Base-by-base conservation (phyloP, 1,139 yeast species). In the Torulaspora pretoriensis region DNA sequence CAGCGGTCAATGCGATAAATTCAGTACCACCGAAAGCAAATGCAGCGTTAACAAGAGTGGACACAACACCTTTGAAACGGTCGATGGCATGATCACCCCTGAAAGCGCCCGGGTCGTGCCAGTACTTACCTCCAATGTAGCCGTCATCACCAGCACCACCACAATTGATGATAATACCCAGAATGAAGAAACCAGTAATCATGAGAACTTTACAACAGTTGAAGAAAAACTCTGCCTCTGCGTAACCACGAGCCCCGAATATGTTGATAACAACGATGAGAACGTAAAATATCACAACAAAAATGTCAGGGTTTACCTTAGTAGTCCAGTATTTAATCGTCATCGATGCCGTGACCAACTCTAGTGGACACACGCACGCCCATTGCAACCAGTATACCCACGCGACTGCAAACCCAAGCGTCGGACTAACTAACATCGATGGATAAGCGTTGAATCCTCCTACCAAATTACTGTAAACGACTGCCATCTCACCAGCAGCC, bases 1-100 rank as follows among this genome's bases (percentile, higher is more conserved):
- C 89, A 28, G 96, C 94, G 27, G 95, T 90, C 55, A 90, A 72
- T 43, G 95, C 96, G 48, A 84, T 80, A 56, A 83, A 73, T 68
- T 87, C 95, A 38, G 87, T 78, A 57, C 94, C 94, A 43, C 90
- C 89, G 59, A 85, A 83, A 3, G 96, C 80, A 67, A 87, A 89
- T 5, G 96, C 94, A 23, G 95, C 94, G 26, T 83, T 78, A 41
- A 89, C 88, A 58, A 89, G 84, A 26, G 84, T 87, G 5, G 87
- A 73, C 58, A 90, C 81, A 22, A 89, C 81, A 57, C 96, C 96
- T 63, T 88, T 87, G 72, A 77, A 86, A 51, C 53, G 58, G 23
- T 61, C 60, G 35, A 63, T 55, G 6, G 51, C 49, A 24, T 48
- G 52, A n/a, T 53, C 52, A 50, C 67, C 68, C 42, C 61, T 53